Base-by-base conservation (phyloP, 345 rosid species). In the Arabidopsis arenosa region DNA sequence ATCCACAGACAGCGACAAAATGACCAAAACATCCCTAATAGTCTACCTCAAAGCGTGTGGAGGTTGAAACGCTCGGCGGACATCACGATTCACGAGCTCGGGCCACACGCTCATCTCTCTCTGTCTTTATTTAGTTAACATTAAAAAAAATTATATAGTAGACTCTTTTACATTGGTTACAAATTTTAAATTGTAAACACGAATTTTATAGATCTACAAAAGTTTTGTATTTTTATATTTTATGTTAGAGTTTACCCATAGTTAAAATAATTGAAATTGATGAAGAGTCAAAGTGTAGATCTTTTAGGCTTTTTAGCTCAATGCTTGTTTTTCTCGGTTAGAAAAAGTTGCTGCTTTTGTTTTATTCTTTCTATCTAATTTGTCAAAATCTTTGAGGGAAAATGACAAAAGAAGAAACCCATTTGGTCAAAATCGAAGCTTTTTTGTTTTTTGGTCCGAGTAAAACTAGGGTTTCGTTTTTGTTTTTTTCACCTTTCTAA, bases 21-120 rank as follows among this genome's bases (percentile, higher is more conserved):
- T 9, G n/a, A 37, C 63, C 14, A 59, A 59, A 21, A 48, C 28
- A 32, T 9, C 21, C 18, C 6, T 44, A 63, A 3, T 18, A 26
- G 47, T 60, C 51, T 39, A 41, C 44, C 13, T 11, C 18, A 9
- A 59, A 30, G 11, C 58, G 82, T 76, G 81, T 82, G 82, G 4
- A 14, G 12, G 30, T 4, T 9, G 23, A 43, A 18, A 49, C 21
- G 57, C 44, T 55, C 64, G 82, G 83, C 85, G 84, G 88, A 81
- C 63, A 72, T 73, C 78, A 79, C 84, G 74, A 84, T 69, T 73
- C 78, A 79, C 84, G 74, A 84, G 69, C 80, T 68, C 76, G 54
- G 67, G 73, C 83, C 83, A 68, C 76, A 3, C 15, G 44, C 48
- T 51, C 52, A 7, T 41, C 58, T 49, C 14, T 41, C 40, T 60